A percentile compares a stretch with the other conserved stretches of the same genome.
phyloP scores from a whole-genome alignment of 108 stramenopile genomes.

The Nitzschia inconspicua region DNA sequence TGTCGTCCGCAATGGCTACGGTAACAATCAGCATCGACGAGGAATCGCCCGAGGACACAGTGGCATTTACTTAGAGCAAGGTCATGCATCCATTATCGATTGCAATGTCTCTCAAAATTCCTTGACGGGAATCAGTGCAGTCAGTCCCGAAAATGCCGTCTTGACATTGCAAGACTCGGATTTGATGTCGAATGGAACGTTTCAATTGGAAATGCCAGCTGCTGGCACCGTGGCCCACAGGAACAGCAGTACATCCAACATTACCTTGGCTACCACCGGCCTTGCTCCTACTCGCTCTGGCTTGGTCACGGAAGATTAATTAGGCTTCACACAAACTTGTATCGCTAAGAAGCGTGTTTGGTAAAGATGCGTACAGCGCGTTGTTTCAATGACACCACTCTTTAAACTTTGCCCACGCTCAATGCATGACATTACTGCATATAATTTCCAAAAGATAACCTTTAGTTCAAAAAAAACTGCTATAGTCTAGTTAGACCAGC shows the following conservation, averaged over 20 bases:
- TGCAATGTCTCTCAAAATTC: constrained; percentile 75
- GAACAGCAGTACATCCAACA: constrained; percentile 42
- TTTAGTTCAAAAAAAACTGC: too few relatives aligned
- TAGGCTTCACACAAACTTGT: too few relatives aligned
- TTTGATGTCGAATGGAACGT: constrained; percentile 61
- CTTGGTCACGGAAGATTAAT: constrained; percentile 13
- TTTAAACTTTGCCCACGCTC: too few relatives aligned
- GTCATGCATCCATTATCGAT: constrained; percentile 53
- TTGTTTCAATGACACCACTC: too few relatives aligned
- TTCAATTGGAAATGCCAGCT: constrained; percentile 73
- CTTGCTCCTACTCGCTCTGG: constrained; percentile 42
- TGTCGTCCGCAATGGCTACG: constrained; percentile 69
- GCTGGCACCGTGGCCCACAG: constrained; percentile 38
- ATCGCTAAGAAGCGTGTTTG: too few relatives aligned
- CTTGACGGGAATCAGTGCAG: constrained; percentile 72
- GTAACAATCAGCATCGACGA: constrained; percentile 45
- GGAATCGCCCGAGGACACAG: constrained; percentile 78
- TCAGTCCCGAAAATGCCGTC: constrained; percentile 68
- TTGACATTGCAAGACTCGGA: constrained; percentile 53
- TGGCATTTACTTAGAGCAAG: constrained; percentile 80
- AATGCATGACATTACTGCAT: too few relatives aligned
- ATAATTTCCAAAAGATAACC: too few relatives aligned
- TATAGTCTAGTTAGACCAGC: too few relatives aligned
- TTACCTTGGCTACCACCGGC: constrained; percentile 40
- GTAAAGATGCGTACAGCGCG: too few relatives aligned